phyloP scores from a whole-genome alignment of 2,329 filamentous ascomycete species.

The Byssoonygena ceratinophila region DNA sequence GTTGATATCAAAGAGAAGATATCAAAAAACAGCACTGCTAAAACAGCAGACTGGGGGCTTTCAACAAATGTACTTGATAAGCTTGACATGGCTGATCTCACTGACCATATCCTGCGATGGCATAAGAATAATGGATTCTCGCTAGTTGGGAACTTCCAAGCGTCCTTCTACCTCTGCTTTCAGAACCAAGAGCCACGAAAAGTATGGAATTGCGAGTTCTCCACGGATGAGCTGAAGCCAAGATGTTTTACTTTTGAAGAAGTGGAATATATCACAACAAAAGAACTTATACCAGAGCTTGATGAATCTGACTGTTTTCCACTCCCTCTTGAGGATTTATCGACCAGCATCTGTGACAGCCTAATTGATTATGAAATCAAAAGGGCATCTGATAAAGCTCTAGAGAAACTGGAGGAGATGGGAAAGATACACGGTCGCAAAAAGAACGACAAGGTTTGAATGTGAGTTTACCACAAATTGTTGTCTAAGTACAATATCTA shows the following conservation, averaged over 20 bases:
- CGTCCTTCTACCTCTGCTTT: conserved; percentile 10
- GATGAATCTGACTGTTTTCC: conserved; percentile 2
- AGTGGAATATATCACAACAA: conserved; percentile 2
- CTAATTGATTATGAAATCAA: conserved; percentile 11
- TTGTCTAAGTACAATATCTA: not conserved
- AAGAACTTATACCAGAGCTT: conserved; percentile 10
- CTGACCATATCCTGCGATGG: conserved; percentile 12
- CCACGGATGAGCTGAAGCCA: conserved; percentile 7
- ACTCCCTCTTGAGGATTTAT: conserved; percentile 11
- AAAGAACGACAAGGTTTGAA: not conserved
- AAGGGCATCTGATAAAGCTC: conserved; percentile 8
- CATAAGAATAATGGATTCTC: conserved; percentile 9
- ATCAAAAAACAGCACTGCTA: not conserved
- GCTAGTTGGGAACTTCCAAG: conserved; percentile 12
- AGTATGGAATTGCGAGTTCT: conserved; percentile 13
- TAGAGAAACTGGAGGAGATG: conserved; percentile 9
- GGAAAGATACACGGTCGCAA: not conserved
- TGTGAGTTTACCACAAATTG: not conserved
- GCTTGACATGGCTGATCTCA: conserved; percentile 3
- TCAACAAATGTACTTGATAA: conserved; percentile 7
- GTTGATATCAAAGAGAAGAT: conserved; percentile 11
- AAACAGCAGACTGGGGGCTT: conserved; percentile 12
- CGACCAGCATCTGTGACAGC: conserved; percentile 2
- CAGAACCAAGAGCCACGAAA: conserved; percentile 11
- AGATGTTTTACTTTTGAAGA: conserved; percentile 1